Evolutionary conservation across 495 filamentous ascomycete genomes (phyloP).

Genomic region (Antarctomyces pellizariae): DNA sequence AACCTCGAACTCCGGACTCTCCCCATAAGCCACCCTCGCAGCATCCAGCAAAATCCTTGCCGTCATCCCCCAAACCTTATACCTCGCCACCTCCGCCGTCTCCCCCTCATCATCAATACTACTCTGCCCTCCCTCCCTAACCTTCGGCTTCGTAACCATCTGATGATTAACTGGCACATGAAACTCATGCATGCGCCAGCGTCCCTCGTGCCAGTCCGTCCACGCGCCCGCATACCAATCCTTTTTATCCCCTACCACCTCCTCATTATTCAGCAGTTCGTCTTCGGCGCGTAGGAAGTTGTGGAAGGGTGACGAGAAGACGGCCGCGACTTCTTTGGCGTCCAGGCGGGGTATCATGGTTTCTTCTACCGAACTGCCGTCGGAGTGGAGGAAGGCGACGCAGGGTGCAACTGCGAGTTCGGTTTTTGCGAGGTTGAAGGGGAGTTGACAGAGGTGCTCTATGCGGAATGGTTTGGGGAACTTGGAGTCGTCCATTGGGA

Average conservation of each 20-base stretch:
- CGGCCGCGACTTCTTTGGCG: slow-evolving; percentile 70
- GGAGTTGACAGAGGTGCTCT: slow-evolving; percentile 67
- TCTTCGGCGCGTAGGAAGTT: slow-evolving; percentile 37
- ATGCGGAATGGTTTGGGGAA: slow-evolving; percentile 50
- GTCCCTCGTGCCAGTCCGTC: slow-evolving; percentile 34
- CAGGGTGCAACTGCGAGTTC: slow-evolving; percentile 67
- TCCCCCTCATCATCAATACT: slow-evolving; percentile 19
- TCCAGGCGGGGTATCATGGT: slow-evolving; percentile 56
- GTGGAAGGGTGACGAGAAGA: slow-evolving; percentile 64
- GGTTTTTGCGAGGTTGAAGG: slow-evolving; percentile 55
- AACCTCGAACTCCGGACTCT: slow-evolving; percentile 58
- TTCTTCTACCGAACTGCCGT: slow-evolving; percentile 28
- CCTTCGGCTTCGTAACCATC: slow-evolving; percentile 30
- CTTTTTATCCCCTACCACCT: slow-evolving; percentile 23
- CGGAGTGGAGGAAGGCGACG: slow-evolving; percentile 56
- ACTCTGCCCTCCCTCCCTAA: slow-evolving; percentile 7
- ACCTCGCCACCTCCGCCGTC: slow-evolving; percentile 23
- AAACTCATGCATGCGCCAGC: slow-evolving; percentile 74
- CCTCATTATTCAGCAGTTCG: slow-evolving; percentile 16
- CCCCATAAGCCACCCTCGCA: slow-evolving; percentile 56
- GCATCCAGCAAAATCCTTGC: slow-evolving; percentile 71
- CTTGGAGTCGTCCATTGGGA: slow-evolving; percentile 37
- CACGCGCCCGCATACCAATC: slow-evolving; percentile 48
- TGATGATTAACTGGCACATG: slow-evolving; percentile 47
- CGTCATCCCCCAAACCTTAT: slow-evolving; percentile 83